Evolutionary conservation across 2,329 filamentous ascomycete genomes (phyloP), one percentile per base, ranked within the genome.

Genomic region (Aspergillus texensis): DNA sequence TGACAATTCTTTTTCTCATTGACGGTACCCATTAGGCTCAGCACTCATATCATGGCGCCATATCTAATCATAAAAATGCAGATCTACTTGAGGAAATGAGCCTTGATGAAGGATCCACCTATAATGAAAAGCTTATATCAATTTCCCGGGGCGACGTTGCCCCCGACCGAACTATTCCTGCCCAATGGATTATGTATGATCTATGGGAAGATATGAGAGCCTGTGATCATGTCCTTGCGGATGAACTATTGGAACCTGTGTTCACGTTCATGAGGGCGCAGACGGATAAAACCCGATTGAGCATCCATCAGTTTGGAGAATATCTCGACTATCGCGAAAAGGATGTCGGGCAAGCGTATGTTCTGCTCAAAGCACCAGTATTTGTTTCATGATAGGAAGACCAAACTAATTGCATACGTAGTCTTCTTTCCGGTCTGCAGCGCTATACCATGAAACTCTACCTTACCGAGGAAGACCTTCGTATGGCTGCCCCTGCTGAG

Each of bases 21-120:
- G 80, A 83, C 66, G 81, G 80, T 80, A 70, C 28, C 60, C 74
- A 39, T 16, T 11, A 11, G 10, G 34, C 14, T 39, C 24, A 9
- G 50, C 14, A 36, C n/a, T 43, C 24, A 5, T 57, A 30, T 24
- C 9, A 26, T 28, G 12, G 56, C 10, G 24, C 46, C 4, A 12
- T 48, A 21, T 41, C 56, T n/a, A 39, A 41, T 19, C 32, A n/a
- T 28, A 2, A 39, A 39, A 1, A 9, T 39, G 24, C 36, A 81
- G 79, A 81, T 66, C 43, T 77, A 6, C 75, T 81, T n/a, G 80
- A 82, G 50, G 57, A 78, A 62, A 80, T 81, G 75, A 78, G 75
- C 5, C 68, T 82, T 2, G 72, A 73, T 3, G 76, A 81, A 3
- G 80, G 80, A 9, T 59, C 66, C 3, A 69, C 66, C 1, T 79